Percentiles rank a stretch among this genome's conserved stretches.
These are phyloP conservation scores for Citrus sp. DNA, from an alignment of 345 rosid species.

Conservation along the genomic window DNA sequence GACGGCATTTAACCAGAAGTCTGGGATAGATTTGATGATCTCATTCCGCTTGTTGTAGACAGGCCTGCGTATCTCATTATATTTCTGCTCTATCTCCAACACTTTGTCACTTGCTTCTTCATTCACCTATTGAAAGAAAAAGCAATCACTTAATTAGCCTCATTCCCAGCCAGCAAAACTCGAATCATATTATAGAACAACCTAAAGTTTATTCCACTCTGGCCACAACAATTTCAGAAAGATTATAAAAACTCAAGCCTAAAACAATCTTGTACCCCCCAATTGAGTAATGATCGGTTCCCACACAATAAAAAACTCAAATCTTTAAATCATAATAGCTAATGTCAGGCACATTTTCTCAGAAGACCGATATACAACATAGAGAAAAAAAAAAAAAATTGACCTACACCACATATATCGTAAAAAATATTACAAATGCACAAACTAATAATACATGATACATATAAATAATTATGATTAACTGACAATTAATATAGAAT, in stretches of 20 bases:
- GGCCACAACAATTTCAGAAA: not conserved
- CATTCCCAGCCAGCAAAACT: not conserved
- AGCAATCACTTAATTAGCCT: not conserved
- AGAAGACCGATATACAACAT: not conserved
- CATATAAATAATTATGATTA: not conserved
- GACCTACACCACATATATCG: not conserved
- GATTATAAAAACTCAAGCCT: not conserved
- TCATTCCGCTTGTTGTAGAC: slow-evolving; percentile 37
- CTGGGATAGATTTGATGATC: slow-evolving; percentile 41
- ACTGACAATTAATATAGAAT: not conserved
- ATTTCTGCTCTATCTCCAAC: slow-evolving; percentile 42
- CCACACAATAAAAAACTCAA: not conserved
- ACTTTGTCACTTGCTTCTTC: slow-evolving; percentile 45
- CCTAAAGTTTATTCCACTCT: not conserved
- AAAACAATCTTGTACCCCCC: not conserved
- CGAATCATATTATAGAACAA: not conserved
- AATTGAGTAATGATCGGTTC: no score
- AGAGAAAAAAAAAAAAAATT: not conserved
- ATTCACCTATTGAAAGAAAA: slow-evolving; percentile 23
- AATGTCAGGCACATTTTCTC: not conserved
- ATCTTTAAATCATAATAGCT: not conserved
- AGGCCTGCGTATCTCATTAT: slow-evolving; percentile 39
- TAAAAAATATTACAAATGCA: not conserved
- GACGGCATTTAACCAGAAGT: slow-evolving; percentile 46
- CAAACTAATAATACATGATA: not conserved